Percentiles rank a stretch among this genome's conserved stretches.
Evolutionary conservation across 2,329 filamentous ascomycete species (phyloP).

Genomic region (Diaporthe helianthi): DNA sequence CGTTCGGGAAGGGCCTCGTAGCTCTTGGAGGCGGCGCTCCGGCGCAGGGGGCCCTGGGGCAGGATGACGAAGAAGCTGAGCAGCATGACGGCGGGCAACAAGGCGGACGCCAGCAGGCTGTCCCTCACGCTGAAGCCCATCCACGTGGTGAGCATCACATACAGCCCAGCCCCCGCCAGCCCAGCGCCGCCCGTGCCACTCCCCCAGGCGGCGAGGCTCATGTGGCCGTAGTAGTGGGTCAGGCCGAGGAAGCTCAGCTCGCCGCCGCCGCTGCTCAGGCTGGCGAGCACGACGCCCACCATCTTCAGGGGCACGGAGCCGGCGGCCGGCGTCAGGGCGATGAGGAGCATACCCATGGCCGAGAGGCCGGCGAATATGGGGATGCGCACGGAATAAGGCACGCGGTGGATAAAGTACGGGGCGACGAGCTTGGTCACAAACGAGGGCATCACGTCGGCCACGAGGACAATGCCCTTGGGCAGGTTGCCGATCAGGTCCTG

Average conservation of each 20-base stretch:
- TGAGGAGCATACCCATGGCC: slow-evolving; percentile 84
- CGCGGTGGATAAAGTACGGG: slow-evolving; percentile 90
- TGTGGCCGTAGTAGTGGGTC: slow-evolving; percentile 90
- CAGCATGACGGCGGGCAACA: slow-evolving; percentile 82
- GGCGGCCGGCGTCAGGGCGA: slow-evolving; percentile 77
- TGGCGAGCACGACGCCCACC: slow-evolving; percentile 82
- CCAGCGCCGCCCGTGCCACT: slow-evolving; percentile 92
- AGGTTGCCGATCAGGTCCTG: slow-evolving; percentile 92
- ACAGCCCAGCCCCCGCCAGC: slow-evolving; percentile 84
- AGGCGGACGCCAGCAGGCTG: slow-evolving; percentile 79
- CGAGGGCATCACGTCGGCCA: slow-evolving; percentile 90
- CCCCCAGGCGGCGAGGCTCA: slow-evolving; percentile 89
- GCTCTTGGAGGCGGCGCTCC: slow-evolving; percentile 50
- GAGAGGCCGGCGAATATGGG: slow-evolving; percentile 78
- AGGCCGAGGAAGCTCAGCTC: slow-evolving; percentile 91
- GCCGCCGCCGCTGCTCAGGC: slow-evolving; percentile 83
- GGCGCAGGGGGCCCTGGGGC: slow-evolving; percentile 70
- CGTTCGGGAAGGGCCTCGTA: slow-evolving; percentile 61
- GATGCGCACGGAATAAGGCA: slow-evolving; percentile 81
- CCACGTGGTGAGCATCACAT: slow-evolving; percentile 84
- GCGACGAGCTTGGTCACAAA: slow-evolving; percentile 88
- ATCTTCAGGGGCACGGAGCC: slow-evolving; percentile 77
- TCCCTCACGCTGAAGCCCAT: slow-evolving; percentile 75
- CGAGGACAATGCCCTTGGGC: slow-evolving; percentile 90
- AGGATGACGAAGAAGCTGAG: slow-evolving; percentile 84